Evolutionary conservation across 164 flowering plant genomes (phyloP), one percentile per base, ranked within the genome.

Genomic region (Piper longum): DNA sequence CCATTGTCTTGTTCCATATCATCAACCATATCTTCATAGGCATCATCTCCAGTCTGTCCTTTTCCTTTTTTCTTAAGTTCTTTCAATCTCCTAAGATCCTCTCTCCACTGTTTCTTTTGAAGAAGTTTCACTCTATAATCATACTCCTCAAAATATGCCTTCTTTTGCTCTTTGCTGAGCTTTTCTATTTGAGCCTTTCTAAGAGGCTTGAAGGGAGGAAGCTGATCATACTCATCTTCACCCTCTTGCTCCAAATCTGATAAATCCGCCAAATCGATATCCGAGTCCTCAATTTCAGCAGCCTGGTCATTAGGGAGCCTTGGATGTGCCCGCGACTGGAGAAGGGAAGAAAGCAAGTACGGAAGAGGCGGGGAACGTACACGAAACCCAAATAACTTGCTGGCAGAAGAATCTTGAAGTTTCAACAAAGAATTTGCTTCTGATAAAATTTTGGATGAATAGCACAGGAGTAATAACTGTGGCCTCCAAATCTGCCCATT

Each of bases 91-190:
- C 68, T 83, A 62, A 93, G 62, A 82, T 88, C 97, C 74, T 88
- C 95, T 64, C 67, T 90, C 96, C 84, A 86, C 69, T 90, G 97
- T 67, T 88, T 88, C 82, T 83, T 93, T 73, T 93, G 96, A 57
- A 93, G 86, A n/a, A 93, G 88, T 78, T 84, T 88, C 67, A 88
- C 96, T 54, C 98, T 71, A 66, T 93, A 93, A 57, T 93, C 98
- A 64, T 83, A 93, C 80, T 93, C 97, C 62, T 93, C 98, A 64
- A 85, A 82, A 63, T 93, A 93, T 0, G 97, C 97, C 75, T 82
- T 88, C 66, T 62, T 84, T 78, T 93, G 96, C 63, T 90, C 97
- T 55, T 78, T 81, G 81, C 86, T 88, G 56, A 93, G 96, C 69
- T 80, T 86, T 40, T 78, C 84, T 62, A 93, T 62, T 71, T 93